Percentiles rank a stretch among this genome's conserved stretches.
phyloP scores from a whole-genome alignment of 2,329 filamentous ascomycete genomes.

The Capronia epimyces region DNA sequence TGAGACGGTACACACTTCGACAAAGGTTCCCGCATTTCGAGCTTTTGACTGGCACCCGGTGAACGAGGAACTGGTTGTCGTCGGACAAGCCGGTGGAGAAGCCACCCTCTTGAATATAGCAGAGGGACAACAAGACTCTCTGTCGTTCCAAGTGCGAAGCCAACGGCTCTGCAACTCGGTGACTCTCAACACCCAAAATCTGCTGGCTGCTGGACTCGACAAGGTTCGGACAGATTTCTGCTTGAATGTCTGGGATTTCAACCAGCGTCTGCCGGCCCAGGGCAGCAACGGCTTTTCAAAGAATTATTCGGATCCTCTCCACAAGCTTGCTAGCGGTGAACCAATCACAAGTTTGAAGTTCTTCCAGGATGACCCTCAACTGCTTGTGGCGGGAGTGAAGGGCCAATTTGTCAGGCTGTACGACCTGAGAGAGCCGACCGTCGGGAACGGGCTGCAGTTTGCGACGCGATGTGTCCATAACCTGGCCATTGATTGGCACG shows the following conservation, averaged over 20 bases:
- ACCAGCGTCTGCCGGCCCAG: conserved; percentile 40
- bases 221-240: conserved; percentile 60
- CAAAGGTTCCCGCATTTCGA: conserved; percentile 55
- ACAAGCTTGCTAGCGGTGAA: conserved; percentile 57
- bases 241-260: conserved; percentile 60
- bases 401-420: conserved; percentile 58
- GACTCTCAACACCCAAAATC: conserved; percentile 52
- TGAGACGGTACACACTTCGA: conserved; percentile 49
- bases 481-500: conserved; percentile 57
- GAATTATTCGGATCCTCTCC: conserved; percentile 44
- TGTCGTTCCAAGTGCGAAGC: conserved; percentile 55
- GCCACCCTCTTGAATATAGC: conserved; percentile 54
- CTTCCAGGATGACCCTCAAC: conserved; percentile 55
- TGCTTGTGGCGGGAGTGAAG: conserved; percentile 57
- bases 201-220: conserved; percentile 58
- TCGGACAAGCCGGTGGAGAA: conserved; percentile 58
- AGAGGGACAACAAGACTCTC: conserved; percentile 42
- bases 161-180: conserved; percentile 62
- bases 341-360: conserved; percentile 61
- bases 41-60: conserved; percentile 62
- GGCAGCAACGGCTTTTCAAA: conserved; percentile 28
- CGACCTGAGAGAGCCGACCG: conserved; percentile 49
- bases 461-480: conserved; percentile 59
- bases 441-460: conserved; percentile 42
- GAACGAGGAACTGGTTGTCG: conserved; percentile 53